Evolutionary conservation across 306 rosid species (phyloP), one percentile per base, ranked within the genome.

Genomic region (Lotus japonicus): DNA sequence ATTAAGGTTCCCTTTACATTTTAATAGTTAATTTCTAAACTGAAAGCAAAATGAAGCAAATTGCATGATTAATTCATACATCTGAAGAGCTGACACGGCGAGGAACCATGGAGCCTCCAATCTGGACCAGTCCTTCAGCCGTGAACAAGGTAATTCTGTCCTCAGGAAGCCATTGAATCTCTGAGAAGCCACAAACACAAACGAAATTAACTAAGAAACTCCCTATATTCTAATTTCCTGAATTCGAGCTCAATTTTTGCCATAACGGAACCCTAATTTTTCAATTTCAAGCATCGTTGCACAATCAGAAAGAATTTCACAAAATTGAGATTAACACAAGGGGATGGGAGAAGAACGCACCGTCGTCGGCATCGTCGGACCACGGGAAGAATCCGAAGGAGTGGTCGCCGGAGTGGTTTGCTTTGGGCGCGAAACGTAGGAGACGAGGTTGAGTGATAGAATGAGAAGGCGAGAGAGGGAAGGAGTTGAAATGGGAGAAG

Each of bases 91-190:
- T 57, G 72, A 85, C 69, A 4, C 82, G 86, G 49, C 81, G 90
- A 54, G 98, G 98, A 70, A 86, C 83, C 68, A 88, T 66, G 70
- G 96, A 83, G 72, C 98, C 98, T 66, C 98, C 98, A 17, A 94
- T 86, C 84, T 94, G 97, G 77, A 90, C 48, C 17, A 94, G 86
- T 31, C 98, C 98, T 81, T 94, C 97, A 17, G 96, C 46, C 33
- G 98, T 94, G 89, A 94, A 88, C 75, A 94, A 81, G 5, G 98
- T 92, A 45, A 89, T 84, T 79, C 86, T 84, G 46, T 89, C 94
- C 59, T 88, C 88, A 15, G 82, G 79, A 77, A 88, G 72, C 98
- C 98, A 94, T 62, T 90, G 91, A 69, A 90, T 90, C 73, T 94
- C 98, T 94, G 83, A 54, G 58, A 81, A 69, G 62, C 70, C 39